Conservation (phyloP, 768 basidiomycete genomes). For the Hericium erinaceus region DNA sequence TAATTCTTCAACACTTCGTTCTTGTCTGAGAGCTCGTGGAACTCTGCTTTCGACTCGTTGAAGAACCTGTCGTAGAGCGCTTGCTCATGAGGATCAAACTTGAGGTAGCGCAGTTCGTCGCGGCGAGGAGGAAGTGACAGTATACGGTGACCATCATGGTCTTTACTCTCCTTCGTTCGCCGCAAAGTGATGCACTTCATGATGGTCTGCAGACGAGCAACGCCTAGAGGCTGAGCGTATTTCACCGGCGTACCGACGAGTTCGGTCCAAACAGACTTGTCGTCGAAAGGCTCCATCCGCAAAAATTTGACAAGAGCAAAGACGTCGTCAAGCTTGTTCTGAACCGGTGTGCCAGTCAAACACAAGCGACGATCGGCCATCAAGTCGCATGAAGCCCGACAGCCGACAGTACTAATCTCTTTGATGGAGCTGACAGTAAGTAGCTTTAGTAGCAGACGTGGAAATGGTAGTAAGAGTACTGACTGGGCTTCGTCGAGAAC, state of each 20-base stretch:
- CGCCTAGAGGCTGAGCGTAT: slow-evolving; percentile 79
- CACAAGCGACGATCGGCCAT: slow-evolving; percentile 89
- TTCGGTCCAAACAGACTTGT: slow-evolving; percentile 89
- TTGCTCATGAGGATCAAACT: slow-evolving; percentile 76
- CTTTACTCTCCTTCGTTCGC: slow-evolving; percentile 87
- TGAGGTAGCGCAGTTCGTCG: slow-evolving; percentile 78
- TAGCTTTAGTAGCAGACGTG: background rate
- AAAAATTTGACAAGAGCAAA: slow-evolving; percentile 96
- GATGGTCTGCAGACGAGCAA: slow-evolving; percentile 90
- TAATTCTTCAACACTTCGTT: slow-evolving; percentile 98
- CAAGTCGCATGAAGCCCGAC: slow-evolving; percentile 91
- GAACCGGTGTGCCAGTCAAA: slow-evolving; percentile 96
- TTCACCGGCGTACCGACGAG: slow-evolving; percentile 91
- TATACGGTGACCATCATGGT: slow-evolving; percentile 74
- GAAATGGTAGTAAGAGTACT: slow-evolving; percentile 25
- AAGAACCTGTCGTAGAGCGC: slow-evolving; percentile 85
- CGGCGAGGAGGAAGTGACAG: slow-evolving; percentile 85
- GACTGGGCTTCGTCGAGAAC: slow-evolving; percentile 94
- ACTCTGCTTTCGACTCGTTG: slow-evolving; percentile 85
- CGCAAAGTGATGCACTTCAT: slow-evolving; percentile 96
- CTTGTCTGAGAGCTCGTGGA: slow-evolving; percentile 75
- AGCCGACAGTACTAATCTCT: slow-evolving; percentile 88
- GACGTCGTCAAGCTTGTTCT: slow-evolving; percentile 98
- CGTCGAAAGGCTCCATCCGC: slow-evolving; percentile 84
- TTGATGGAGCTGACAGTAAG: slow-evolving; percentile 73